Percentiles rank a stretch among this genome's conserved stretches.
These are phyloP conservation scores for Zygotorulaspora chibaensis DNA, from an alignment of 805 yeast genomes.

Conservation along the genomic window DNA sequence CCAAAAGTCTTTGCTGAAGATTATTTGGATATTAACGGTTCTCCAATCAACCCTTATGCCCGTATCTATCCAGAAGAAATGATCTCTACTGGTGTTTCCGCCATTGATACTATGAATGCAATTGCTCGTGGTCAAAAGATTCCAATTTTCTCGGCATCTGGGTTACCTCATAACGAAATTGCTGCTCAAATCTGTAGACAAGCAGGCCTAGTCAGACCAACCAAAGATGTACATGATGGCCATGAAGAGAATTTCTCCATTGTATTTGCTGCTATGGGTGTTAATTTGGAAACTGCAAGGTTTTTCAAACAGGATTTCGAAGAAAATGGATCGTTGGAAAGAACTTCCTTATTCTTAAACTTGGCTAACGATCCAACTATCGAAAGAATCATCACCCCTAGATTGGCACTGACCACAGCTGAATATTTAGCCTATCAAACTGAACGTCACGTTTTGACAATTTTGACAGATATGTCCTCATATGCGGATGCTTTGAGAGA, in stretches of 20 bases:
- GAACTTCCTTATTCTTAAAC: conserved; percentile 93
- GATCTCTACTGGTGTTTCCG: conserved; percentile 98
- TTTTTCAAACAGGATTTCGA: conserved; percentile 99
- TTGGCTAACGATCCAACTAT: conserved; percentile 99
- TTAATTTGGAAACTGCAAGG: conserved; percentile 95
- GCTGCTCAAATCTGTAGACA: conserved; percentile 99
- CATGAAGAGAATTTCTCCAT: conserved; percentile 99
- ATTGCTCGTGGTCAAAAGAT: conserved; percentile 99
- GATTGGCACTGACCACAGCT: conserved; percentile 97
- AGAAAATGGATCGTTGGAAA: conserved; percentile 96
- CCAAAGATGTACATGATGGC: conserved; percentile 99
- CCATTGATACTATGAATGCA: conserved; percentile 98
- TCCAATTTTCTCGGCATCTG: conserved; percentile 98
- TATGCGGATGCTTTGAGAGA: conserved; percentile 99
- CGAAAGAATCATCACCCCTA: conserved; percentile 98
- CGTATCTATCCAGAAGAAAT: conserved; percentile 99
- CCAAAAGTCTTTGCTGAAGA: conserved; percentile 99
- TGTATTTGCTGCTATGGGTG: conserved; percentile 99
- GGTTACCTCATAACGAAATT: conserved; percentile 98
- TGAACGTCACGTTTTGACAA: conserved; percentile 97
- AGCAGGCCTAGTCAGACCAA: conserved; percentile 98
- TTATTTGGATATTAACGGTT: conserved; percentile 95
- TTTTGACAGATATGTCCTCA: conserved; percentile 99
- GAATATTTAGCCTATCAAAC: conserved; percentile 99
- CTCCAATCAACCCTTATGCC: conserved; percentile 97